Percentiles rank a stretch among this genome's conserved stretches.
Conservation (phyloP, 176 grass and related monocot species). For the Musa troglodytarum region DNA sequence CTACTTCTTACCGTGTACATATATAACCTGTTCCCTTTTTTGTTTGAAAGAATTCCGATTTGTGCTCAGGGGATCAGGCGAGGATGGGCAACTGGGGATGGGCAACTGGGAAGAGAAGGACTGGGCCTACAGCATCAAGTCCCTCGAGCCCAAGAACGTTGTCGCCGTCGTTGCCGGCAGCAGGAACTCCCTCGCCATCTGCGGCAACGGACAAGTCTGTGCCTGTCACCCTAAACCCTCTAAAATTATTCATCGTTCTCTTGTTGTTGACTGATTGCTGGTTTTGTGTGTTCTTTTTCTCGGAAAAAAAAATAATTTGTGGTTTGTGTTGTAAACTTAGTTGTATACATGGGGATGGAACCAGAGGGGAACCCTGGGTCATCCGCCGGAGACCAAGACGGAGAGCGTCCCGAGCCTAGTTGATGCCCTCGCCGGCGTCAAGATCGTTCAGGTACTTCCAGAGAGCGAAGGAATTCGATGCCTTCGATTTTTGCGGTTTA, state of each 20-base stretch:
- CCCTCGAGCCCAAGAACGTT: slow-evolving; percentile 42
- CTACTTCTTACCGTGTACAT: background rate
- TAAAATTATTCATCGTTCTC: background rate
- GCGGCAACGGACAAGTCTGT: slow-evolving; percentile 51
- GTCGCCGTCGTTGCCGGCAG: slow-evolving; percentile 73
- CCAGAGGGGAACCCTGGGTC: slow-evolving; percentile 87
- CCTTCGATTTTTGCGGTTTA: background rate
- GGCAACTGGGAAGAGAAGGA: slow-evolving; percentile 65
- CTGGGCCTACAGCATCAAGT: slow-evolving; percentile 33
- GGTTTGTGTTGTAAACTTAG: slow-evolving; percentile 21
- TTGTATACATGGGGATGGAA: slow-evolving; percentile 99
- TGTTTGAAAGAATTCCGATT: background rate
- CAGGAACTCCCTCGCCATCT: slow-evolving; percentile 96
- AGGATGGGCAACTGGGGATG: slow-evolving; percentile 89
- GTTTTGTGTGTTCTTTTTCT: slow-evolving; percentile 5
- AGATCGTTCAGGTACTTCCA: slow-evolving; percentile 60
- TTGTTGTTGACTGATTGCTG: background rate
- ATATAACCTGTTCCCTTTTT: background rate
- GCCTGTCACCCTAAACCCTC: background rate
- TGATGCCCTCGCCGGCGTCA: slow-evolving; percentile 52
- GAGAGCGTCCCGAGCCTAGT: slow-evolving; percentile 61
- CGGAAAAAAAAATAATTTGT: background rate
- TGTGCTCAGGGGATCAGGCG: slow-evolving; percentile 59
- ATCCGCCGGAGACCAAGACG: slow-evolving; percentile 61
- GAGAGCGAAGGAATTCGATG: background rate